phyloP scores from a whole-genome alignment of 1,139 yeast species.

The Saccharomyces hybrid region DNA sequence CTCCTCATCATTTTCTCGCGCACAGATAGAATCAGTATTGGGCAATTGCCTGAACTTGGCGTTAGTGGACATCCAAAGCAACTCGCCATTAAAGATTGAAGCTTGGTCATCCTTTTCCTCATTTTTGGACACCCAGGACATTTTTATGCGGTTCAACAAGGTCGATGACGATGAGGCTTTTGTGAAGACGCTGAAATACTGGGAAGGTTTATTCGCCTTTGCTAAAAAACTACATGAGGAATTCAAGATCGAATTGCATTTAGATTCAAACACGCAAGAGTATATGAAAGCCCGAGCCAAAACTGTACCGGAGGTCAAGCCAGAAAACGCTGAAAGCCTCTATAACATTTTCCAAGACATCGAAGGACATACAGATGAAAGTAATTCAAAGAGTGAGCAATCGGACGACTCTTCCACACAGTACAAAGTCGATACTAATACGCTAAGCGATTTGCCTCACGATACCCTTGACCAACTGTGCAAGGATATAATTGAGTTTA shows the following conservation, averaged over 20 bases:
- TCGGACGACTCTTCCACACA: slow-evolving; percentile 14
- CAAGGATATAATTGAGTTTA: slow-evolving; percentile 52
- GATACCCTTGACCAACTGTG: slow-evolving; percentile 51
- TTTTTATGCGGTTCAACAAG: slow-evolving; percentile 16
- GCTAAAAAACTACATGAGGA: slow-evolving; percentile 1
- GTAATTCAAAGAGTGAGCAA: slow-evolving; percentile 6
- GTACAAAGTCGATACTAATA: slow-evolving; percentile 54
- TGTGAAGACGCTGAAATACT: slow-evolving; percentile 4
- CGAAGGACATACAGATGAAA: background rate
- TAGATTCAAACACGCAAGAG: slow-evolving; percentile 19
- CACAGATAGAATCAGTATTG: background rate
- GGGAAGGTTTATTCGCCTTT: slow-evolving; percentile 3
- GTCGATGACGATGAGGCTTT: slow-evolving; percentile 6
- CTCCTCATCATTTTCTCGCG: slow-evolving; percentile 5
- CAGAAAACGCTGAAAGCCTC: slow-evolving; percentile 5
- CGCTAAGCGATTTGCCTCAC: slow-evolving; percentile 56
- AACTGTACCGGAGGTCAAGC: background rate
- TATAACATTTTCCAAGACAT: background rate
- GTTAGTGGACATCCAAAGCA: background rate
- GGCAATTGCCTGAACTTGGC: background rate
- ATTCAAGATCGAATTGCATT: slow-evolving; percentile 9
- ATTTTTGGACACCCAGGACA: slow-evolving; percentile 15
- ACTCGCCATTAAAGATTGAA: background rate
- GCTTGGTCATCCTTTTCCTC: slow-evolving; percentile 10
- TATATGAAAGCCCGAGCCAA: slow-evolving; percentile 12